Evolutionary conservation across 257 asterid species (phyloP).

Genomic region (Voacanga thouarsii): DNA sequence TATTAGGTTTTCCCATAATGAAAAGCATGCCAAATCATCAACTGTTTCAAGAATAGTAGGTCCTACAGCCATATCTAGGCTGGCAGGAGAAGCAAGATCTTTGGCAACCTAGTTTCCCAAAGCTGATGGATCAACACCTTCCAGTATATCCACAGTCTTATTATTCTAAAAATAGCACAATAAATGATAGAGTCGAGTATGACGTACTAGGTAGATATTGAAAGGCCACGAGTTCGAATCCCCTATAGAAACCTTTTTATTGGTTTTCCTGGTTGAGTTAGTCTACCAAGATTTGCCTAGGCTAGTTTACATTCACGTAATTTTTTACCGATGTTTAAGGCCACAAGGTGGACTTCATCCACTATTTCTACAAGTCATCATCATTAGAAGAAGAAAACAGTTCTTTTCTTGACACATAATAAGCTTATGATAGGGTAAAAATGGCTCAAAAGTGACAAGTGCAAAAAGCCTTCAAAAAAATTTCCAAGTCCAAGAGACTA

Average conservation of each 20-base stretch:
- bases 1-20: slow-evolving; percentile 82
- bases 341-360: too few relatives aligned
- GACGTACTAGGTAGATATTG: background rate
- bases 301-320: too few relatives aligned
- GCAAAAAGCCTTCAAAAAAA: too few relatives aligned
- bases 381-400: too few relatives aligned
- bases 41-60: slow-evolving; percentile 75
- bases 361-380: too few relatives aligned
- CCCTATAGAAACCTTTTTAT: too few relatives aligned
- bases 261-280: too few relatives aligned
- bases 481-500: background rate
- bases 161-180: slow-evolving; percentile 58
- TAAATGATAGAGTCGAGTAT: background rate
- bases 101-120: slow-evolving; percentile 85
- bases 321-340: too few relatives aligned
- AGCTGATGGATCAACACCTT: slow-evolving; percentile 93
- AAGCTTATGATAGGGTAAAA: background rate
- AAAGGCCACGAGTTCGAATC: too few relatives aligned
- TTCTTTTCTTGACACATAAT: background rate
- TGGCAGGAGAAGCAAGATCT: slow-evolving; percentile 92
- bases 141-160: slow-evolving; percentile 68
- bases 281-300: too few relatives aligned
- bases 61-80: slow-evolving; percentile 96
- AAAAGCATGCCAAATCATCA: slow-evolving; percentile 66
- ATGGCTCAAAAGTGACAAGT: background rate